These are phyloP conservation scores for Lodderomyces metapsilosis DNA, from an alignment of 1,139 yeast species.

Conservation along the genomic window DNA sequence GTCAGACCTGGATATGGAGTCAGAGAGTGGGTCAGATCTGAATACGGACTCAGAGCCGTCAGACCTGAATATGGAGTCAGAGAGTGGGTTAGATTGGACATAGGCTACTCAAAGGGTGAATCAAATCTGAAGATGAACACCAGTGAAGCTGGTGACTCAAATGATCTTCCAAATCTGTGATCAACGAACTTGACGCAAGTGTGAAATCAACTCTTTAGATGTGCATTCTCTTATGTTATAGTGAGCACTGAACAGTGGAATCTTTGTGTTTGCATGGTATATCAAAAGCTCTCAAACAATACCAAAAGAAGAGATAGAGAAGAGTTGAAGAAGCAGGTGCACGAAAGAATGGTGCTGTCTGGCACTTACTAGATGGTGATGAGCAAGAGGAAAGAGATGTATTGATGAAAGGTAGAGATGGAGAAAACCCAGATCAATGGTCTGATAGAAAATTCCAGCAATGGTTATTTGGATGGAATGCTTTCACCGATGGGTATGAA, in stretches of 20 bases:
- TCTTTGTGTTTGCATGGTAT: neutral
- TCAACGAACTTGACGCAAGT: too few species aligned
- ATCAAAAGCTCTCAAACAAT: neutral
- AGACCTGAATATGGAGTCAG: too few species aligned
- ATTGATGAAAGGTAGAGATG: slow-evolving; percentile 1
- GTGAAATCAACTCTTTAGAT: too few species aligned
- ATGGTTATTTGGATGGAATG: slow-evolving; percentile 1
- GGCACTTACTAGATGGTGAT: slow-evolving; percentile 2
- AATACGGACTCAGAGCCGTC: too few species aligned
- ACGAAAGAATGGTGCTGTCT: neutral
- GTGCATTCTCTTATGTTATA: too few species aligned
- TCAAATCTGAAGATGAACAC: too few species aligned
- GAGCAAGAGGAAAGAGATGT: slow-evolving; percentile 1
- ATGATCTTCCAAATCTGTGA: too few species aligned
- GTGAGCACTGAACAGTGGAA: neutral
- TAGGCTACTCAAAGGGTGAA: too few species aligned
- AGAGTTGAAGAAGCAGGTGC: slow-evolving; percentile 1
- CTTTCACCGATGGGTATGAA: neutral
- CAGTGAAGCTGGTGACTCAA: too few species aligned
- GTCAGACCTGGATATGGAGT: too few species aligned
- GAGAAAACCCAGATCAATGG: neutral
- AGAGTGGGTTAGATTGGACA: too few species aligned
- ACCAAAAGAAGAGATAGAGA: slow-evolving; percentile 1
- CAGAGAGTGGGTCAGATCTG: too few species aligned
- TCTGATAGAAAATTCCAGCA: neutral